Percentiles rank a stretch among this genome's conserved stretches.
Evolutionary conservation across 1,284 basidiomycete genomes (phyloP).

Genomic region (Trametes polyzona): DNA sequence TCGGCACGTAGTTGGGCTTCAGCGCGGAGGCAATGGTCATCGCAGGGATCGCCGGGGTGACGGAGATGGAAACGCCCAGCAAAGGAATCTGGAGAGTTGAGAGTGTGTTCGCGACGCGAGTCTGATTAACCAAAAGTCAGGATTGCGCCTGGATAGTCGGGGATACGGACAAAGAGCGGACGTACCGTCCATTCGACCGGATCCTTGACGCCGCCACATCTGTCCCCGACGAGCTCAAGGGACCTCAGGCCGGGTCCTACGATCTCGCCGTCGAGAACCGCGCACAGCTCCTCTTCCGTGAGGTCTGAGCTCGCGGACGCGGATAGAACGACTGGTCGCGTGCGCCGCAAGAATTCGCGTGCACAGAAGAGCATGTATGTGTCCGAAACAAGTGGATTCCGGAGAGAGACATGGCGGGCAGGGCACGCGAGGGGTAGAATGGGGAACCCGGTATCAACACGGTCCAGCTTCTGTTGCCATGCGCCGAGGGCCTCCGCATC

Average conservation of each 20-base stretch:
- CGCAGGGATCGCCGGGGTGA: slow-evolving; percentile 11
- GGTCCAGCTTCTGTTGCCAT: slow-evolving; percentile 16
- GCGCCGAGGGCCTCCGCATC: slow-evolving; percentile 7
- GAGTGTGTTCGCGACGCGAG: slow-evolving; percentile 13
- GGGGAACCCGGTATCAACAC: slow-evolving; percentile 19
- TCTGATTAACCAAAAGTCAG: slow-evolving; percentile 8
- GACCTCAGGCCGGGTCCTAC: slow-evolving; percentile 17
- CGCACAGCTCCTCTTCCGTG: slow-evolving; percentile 15
- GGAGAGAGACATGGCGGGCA: slow-evolving; percentile 18
- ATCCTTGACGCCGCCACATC: slow-evolving; percentile 21
- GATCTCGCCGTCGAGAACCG: slow-evolving; percentile 14
- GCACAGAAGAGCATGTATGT: slow-evolving; percentile 14
- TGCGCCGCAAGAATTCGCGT: slow-evolving; percentile 20
- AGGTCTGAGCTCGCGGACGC: slow-evolving; percentile 10
- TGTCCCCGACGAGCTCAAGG: slow-evolving; percentile 20
- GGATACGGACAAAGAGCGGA: background rate
- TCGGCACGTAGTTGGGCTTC: background rate
- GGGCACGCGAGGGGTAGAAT: slow-evolving; percentile 20
- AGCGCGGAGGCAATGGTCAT: background rate
- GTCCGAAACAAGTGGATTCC: slow-evolving; percentile 20
- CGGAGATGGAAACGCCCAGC: slow-evolving; percentile 16
- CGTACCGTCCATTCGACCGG: slow-evolving; percentile 20
- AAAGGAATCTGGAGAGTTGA: slow-evolving; percentile 7
- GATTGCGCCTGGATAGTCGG: background rate
- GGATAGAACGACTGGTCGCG: slow-evolving; percentile 23